These are phyloP conservation scores for Cercospora canescens DNA, from an alignment of 2,329 filamentous ascomycete genomes.

Conservation along the genomic window DNA sequence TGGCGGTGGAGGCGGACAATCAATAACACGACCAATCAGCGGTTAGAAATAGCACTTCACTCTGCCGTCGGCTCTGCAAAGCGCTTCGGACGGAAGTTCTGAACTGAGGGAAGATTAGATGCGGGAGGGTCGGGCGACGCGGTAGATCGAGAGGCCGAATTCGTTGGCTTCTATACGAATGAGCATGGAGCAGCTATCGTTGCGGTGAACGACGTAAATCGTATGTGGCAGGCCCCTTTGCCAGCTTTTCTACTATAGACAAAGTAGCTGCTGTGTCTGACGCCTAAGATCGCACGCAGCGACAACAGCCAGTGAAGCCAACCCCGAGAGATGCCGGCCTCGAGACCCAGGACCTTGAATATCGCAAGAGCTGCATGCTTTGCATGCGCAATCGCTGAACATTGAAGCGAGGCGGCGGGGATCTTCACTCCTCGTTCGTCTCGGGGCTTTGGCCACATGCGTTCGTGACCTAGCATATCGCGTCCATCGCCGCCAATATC, in stretches of 20 bases:
- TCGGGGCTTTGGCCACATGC: no score
- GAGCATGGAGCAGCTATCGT: background rate
- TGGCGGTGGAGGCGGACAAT: slow-evolving; percentile 2
- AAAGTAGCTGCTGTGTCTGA: background rate
- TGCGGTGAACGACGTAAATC: background rate
- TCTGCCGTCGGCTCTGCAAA: background rate
- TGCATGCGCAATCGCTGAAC: no score
- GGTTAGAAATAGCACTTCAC: background rate
- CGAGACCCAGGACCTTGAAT: background rate
- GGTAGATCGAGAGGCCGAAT: background rate
- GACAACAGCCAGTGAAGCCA: background rate
- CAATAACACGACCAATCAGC: background rate
- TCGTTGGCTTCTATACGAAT: background rate
- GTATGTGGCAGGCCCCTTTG: background rate
- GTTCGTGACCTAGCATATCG: no score
- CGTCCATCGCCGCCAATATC: no score
- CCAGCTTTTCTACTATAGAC: background rate
- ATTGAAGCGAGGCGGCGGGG: no score
- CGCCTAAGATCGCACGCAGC: background rate
- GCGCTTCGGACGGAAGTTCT: background rate
- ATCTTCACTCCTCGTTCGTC: no score
- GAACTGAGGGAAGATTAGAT: background rate
- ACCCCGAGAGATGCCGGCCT: background rate
- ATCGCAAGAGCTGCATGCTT: no score
- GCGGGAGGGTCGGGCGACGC: background rate